A percentile compares a stretch with the other conserved stretches of the same genome.
phyloP scores from a whole-genome alignment of 1,284 basidiomycete species.

The Lentinus polychrous region DNA sequence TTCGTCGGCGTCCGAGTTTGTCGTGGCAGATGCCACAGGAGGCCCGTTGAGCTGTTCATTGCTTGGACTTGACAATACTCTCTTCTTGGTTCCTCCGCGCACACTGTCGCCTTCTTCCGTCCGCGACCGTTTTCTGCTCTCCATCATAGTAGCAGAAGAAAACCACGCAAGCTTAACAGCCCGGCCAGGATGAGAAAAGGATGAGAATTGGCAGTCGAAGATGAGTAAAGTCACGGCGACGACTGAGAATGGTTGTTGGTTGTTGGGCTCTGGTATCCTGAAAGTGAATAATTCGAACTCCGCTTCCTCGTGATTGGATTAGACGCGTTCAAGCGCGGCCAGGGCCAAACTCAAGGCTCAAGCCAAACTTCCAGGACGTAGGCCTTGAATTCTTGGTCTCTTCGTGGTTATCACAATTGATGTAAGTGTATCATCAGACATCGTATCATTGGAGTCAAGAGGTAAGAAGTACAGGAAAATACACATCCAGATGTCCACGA shows the following conservation, averaged over 20 bases:
- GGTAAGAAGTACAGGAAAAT: not conserved
- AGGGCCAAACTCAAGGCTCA: no score
- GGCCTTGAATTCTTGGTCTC: not conserved
- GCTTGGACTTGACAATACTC: slow-evolving; percentile 32
- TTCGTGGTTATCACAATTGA: not conserved
- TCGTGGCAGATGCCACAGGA: slow-evolving; percentile 11
- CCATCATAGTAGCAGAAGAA: slow-evolving; percentile 30
- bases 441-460: not conserved
- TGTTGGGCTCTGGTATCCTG: not conserved
- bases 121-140: slow-evolving; percentile 58
- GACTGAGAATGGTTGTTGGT: not conserved
- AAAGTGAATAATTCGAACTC: slow-evolving; percentile 1
- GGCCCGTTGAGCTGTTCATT: slow-evolving; percentile 53
- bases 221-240: not conserved
- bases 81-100: slow-evolving; percentile 51
- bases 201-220: slow-evolving; percentile 1
- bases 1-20: slow-evolving; percentile 36
- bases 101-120: slow-evolving; percentile 45
- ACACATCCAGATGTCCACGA: not conserved
- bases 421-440: not conserved
- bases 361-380: no score
- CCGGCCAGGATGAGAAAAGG: not conserved
- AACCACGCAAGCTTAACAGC: no score
- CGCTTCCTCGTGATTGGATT: not conserved
- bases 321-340: no score